phyloP scores from a whole-genome alignment of 2,329 filamentous ascomycete genomes.

The Pseudogymnoascus sp. region DNA sequence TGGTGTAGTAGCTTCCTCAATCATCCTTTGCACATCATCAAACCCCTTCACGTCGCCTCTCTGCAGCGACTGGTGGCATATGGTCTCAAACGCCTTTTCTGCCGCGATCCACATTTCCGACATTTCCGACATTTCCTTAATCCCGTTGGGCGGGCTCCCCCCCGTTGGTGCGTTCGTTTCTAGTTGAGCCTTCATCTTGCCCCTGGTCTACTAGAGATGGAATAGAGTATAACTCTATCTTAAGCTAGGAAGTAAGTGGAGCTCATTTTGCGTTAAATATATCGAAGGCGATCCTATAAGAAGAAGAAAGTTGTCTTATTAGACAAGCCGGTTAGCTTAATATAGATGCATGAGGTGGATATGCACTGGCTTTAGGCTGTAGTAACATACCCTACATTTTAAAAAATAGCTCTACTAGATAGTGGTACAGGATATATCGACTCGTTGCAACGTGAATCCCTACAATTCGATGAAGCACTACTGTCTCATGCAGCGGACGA shows the following conservation, averaged over 20 bases:
- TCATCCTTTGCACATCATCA: constrained; percentile 20
- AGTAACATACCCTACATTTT: too few relatives aligned
- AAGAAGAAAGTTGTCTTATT: too few relatives aligned
- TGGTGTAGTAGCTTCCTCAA: constrained; percentile 16
- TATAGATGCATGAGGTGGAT: too few relatives aligned
- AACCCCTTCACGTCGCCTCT: constrained; percentile 21
- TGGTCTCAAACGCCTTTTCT: constrained; percentile 15
- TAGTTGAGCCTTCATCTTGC: not conserved
- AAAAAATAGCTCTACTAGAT: too few relatives aligned
- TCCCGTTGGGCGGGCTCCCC: not conserved
- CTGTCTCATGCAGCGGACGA: not conserved
- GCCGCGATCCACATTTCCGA: not conserved
- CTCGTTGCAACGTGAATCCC: not conserved
- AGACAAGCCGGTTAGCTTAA: too few relatives aligned
- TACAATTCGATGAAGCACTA: not conserved
- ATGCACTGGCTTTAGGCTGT: too few relatives aligned
- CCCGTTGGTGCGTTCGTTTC: not conserved
- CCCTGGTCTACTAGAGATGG: not conserved
- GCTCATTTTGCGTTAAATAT: not conserved
- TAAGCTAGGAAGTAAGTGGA: not conserved
- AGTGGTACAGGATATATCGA: not conserved
- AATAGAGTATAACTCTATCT: not conserved
- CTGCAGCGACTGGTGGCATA: constrained; percentile 21
- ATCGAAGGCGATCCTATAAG: not conserved
- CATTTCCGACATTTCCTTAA: not conserved